A percentile compares a stretch with the other conserved stretches of the same genome.
Conservation (phyloP, 768 basidiomycete genomes). For the Termitomyces sp. region DNA sequence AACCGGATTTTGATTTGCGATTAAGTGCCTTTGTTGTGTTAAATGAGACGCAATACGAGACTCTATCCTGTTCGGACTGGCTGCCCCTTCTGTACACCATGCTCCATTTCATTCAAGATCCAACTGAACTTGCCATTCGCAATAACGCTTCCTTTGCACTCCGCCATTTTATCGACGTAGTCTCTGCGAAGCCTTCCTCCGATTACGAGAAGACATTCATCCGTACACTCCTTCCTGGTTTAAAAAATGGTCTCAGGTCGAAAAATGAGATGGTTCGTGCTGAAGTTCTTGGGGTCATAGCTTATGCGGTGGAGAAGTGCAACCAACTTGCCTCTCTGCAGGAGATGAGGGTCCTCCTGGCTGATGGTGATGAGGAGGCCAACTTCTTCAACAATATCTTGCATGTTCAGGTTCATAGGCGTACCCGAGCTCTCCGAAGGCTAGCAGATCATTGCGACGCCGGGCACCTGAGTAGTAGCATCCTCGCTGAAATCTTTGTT, state of each 20-base stretch:
- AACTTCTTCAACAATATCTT: slow-evolving; percentile 96
- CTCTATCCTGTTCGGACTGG: slow-evolving; percentile 64
- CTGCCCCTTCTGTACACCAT: slow-evolving; percentile 79
- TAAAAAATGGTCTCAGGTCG: slow-evolving; percentile 77
- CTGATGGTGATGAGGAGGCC: slow-evolving; percentile 88
- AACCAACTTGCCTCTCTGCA: slow-evolving; percentile 54
- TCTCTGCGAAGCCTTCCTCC: slow-evolving; percentile 35
- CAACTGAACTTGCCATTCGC: slow-evolving; percentile 82
- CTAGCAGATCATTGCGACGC: slow-evolving; percentile 74
- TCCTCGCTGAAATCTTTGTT: slow-evolving; percentile 77
- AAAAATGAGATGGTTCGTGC: slow-evolving; percentile 84
- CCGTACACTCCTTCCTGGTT: slow-evolving; percentile 65
- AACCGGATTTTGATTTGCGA: slow-evolving; percentile 90
- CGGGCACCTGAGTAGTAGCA: slow-evolving; percentile 61
- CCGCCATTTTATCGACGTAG: slow-evolving; percentile 71
- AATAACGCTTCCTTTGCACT: slow-evolving; percentile 76
- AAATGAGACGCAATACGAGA: slow-evolving; percentile 60
- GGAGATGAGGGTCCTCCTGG: slow-evolving; percentile 80
- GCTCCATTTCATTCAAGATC: slow-evolving; percentile 85
- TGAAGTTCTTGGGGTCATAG: slow-evolving; percentile 78
- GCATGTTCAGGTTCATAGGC: slow-evolving; percentile 90
- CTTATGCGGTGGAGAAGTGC: slow-evolving; percentile 68
- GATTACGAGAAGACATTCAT: slow-evolving; percentile 57
- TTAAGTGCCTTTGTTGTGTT: slow-evolving; percentile 69
- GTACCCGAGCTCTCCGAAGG: slow-evolving; percentile 81